phyloP scores from a whole-genome alignment of 2,329 filamentous ascomycete genomes.

The Aulographum hederae region DNA sequence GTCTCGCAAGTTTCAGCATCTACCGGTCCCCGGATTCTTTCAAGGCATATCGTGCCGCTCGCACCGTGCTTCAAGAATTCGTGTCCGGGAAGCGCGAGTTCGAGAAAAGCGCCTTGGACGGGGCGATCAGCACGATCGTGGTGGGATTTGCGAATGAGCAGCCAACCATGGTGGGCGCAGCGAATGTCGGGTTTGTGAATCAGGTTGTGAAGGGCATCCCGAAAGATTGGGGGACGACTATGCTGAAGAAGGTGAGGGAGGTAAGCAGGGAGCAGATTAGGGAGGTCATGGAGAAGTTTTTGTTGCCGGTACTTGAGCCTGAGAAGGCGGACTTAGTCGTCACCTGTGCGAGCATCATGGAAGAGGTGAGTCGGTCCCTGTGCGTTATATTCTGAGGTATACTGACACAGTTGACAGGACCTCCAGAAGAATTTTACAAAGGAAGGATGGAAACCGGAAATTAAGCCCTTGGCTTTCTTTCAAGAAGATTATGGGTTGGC shows the following conservation, averaged over 20 bases:
- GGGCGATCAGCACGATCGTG: conserved; percentile 78
- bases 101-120: conserved; percentile 69
- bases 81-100: conserved; percentile 53
- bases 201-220: conserved; percentile 61
- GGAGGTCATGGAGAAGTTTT: conserved; percentile 50
- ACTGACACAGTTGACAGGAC: conserved; percentile 29
- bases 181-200: conserved; percentile 65
- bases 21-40: conserved; percentile 81
- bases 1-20: conserved; percentile 66
- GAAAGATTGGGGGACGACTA: conserved; percentile 57
- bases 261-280: conserved; percentile 65
- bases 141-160: conserved; percentile 76
- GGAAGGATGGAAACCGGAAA: conserved; percentile 62
- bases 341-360: conserved; percentile 71
- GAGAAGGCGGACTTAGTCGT: conserved; percentile 70
- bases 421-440: conserved; percentile 56
- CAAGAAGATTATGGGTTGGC: conserved; percentile 79
- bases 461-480: conserved; percentile 59
- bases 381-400: conserved; percentile 5
- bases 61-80: conserved; percentile 55
- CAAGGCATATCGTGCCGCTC: conserved; percentile 67
- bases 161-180: conserved; percentile 65
- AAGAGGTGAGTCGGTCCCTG: conserved; percentile 46
- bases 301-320: conserved; percentile 66
- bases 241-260: conserved; percentile 58